A percentile compares a stretch with the other conserved stretches of the same genome.
These are phyloP conservation scores for Chaetomium tenue DNA, from an alignment of 495 filamentous ascomycete genomes.

Conservation along the genomic window DNA sequence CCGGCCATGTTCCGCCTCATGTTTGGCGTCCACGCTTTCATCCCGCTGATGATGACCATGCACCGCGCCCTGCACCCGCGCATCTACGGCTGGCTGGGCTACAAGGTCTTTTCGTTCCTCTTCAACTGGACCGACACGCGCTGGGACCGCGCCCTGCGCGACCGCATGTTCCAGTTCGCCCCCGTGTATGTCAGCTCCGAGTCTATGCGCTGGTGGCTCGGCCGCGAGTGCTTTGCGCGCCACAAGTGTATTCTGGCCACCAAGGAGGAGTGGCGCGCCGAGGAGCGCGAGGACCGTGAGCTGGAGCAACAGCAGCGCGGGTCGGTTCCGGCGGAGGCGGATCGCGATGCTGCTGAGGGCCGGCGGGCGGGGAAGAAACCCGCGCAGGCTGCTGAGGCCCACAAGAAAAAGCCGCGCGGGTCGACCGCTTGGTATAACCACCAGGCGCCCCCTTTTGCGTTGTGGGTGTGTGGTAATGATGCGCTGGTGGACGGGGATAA, in stretches of 20 bases:
- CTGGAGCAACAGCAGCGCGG: slow-evolving; percentile 6
- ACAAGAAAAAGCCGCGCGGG: slow-evolving; percentile 38
- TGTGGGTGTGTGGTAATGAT: slow-evolving; percentile 86
- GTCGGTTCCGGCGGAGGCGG: slow-evolving; percentile 14
- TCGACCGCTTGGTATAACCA: slow-evolving; percentile 77
- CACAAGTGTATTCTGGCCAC: slow-evolving; percentile 90
- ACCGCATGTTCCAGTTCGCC: slow-evolving; percentile 87
- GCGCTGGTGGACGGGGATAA: slow-evolving; percentile 77
- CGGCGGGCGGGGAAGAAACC: slow-evolving; percentile 2
- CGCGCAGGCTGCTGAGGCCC: slow-evolving; percentile 19
- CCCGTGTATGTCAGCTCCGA: slow-evolving; percentile 89
- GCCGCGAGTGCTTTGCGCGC: slow-evolving; percentile 82
- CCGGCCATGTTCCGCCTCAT: slow-evolving; percentile 73
- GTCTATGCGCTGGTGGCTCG: slow-evolving; percentile 95
- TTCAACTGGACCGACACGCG: slow-evolving; percentile 85
- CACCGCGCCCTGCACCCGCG: slow-evolving; percentile 60
- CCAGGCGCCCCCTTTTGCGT: slow-evolving; percentile 75
- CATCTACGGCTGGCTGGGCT: slow-evolving; percentile 83
- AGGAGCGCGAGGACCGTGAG: slow-evolving; percentile 58
- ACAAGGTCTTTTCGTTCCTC: slow-evolving; percentile 84
- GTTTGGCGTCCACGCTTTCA: slow-evolving; percentile 94
- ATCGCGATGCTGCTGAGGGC: slow-evolving; percentile 20
- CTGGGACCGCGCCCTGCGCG: slow-evolving; percentile 79
- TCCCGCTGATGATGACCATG: slow-evolving; percentile 91
- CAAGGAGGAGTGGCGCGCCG: slow-evolving; percentile 60